These are phyloP conservation scores for Xylaria polymorpha DNA, from an alignment of 2,329 filamentous ascomycete genomes.

Conservation along the genomic window DNA sequence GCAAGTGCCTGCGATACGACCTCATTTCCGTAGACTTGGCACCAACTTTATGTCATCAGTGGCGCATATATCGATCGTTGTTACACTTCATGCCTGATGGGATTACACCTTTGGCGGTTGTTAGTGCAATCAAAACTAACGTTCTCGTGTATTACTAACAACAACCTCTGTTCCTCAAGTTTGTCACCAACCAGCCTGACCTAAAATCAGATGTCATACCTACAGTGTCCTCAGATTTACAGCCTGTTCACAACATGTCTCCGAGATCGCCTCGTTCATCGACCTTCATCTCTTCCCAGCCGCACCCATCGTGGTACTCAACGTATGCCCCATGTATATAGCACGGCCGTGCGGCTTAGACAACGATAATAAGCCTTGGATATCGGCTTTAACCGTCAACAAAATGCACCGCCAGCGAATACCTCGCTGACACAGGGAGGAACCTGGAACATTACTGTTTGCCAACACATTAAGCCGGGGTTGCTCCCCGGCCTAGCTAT, in stretches of 20 bases:
- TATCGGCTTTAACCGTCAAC: conserved; percentile 23
- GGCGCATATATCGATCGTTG: conserved; percentile 18
- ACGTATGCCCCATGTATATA: conserved; percentile 1
- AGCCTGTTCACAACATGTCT: conserved; percentile 3
- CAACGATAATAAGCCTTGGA: conserved; percentile 14
- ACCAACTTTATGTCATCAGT: conserved; percentile 12
- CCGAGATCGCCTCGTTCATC: neutral
- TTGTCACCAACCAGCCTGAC: neutral
- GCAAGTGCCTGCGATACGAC: conserved; percentile 1
- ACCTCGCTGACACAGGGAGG: conserved; percentile 20
- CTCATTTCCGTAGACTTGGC: conserved; percentile 10
- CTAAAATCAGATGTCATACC: neutral
- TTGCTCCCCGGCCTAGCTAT: conserved; percentile 28
- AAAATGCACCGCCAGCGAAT: conserved; percentile 24
- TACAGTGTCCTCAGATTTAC: too few relatives aligned
- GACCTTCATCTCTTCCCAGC: neutral
- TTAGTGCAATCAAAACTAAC: conserved; percentile 10
- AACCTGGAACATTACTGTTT: conserved; percentile 32
- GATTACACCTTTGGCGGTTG: conserved; percentile 18
- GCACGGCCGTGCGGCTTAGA: conserved; percentile 10
- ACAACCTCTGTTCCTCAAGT: conserved; percentile 10
- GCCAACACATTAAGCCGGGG: conserved; percentile 27
- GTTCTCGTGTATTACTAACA: conserved; percentile 17
- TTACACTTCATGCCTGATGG: conserved; percentile 13
- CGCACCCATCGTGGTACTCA: neutral